Conservation (phyloP, 2,329 filamentous ascomycete species). For the Pyrenophora seminiperda region DNA sequence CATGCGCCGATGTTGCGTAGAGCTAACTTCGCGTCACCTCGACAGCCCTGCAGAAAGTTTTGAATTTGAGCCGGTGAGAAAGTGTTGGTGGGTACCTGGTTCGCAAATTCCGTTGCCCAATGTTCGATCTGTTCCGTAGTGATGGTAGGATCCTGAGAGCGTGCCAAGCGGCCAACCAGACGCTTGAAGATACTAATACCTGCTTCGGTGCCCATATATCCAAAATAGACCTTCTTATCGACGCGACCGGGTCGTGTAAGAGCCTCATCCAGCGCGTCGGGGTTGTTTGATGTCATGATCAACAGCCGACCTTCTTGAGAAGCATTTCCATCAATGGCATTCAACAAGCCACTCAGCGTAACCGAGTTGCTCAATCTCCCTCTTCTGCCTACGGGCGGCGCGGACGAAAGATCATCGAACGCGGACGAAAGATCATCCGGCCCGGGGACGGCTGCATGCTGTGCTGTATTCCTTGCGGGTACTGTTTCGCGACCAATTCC, state of each 20-base stretch:
- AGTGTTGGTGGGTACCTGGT: conserved; percentile 32
- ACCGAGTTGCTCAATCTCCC: conserved; percentile 6
- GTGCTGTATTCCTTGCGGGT: background rate
- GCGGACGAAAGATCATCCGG: background rate
- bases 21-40: conserved; percentile 32
- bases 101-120: conserved; percentile 32
- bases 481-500: conserved; percentile 35
- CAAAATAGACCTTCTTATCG: conserved; percentile 78
- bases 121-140: conserved; percentile 28
- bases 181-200: conserved; percentile 38
- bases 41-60: conserved; percentile 36
- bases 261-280: conserved; percentile 72
- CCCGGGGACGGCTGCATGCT: background rate
- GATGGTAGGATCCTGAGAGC: conserved; percentile 24
- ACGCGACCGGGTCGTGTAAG: conserved; percentile 75
- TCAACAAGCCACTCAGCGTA: conserved; percentile 73
- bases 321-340: conserved; percentile 81
- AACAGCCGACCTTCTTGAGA: conserved; percentile 78
- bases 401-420: background rate
- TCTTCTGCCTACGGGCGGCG: background rate
- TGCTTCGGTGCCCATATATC: conserved; percentile 29
- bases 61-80: conserved; percentile 44
- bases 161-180: conserved; percentile 33
- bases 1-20: conserved; percentile 27
- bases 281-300: conserved; percentile 81